Conservation (phyloP, 108 stramenopile genomes). For the Cylindrotheca fusiformis region DNA sequence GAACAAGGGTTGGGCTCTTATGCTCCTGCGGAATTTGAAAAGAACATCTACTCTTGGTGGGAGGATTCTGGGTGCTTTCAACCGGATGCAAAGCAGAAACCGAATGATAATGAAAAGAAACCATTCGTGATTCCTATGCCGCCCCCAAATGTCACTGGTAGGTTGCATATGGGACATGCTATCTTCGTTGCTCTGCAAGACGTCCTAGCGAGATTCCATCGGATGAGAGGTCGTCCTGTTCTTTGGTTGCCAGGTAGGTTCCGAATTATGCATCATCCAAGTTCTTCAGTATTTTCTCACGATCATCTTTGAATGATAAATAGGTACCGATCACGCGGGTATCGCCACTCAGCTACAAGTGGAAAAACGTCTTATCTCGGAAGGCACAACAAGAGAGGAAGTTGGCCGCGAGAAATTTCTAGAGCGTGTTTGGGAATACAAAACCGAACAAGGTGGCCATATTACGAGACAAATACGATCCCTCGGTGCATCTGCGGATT, state of each 20-base stretch:
- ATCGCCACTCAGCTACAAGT: slow-evolving; percentile 99
- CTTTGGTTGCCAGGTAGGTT: slow-evolving; percentile 87
- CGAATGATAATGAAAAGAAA: slow-evolving; percentile 19
- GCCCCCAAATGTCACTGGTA: slow-evolving; percentile 98
- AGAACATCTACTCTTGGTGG: slow-evolving; percentile 82
- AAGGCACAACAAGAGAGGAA: slow-evolving; percentile 82
- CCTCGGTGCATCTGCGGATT: slow-evolving; percentile 97
- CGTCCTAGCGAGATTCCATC: slow-evolving; percentile 94
- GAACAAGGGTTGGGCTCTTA: slow-evolving; percentile 45
- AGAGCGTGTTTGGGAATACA: slow-evolving; percentile 87
- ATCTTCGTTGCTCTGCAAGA: slow-evolving; percentile 98
- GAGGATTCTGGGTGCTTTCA: slow-evolving; percentile 77
- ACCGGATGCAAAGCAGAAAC: slow-evolving; percentile 70
- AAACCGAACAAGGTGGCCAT: slow-evolving; percentile 93
- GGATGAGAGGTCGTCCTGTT: slow-evolving; percentile 96
- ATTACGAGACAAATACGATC: slow-evolving; percentile 93
- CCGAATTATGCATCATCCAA: too few relatives aligned
- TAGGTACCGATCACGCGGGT: slow-evolving; percentile 98
- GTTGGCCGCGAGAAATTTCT: slow-evolving; percentile 92
- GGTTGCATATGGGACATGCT: slow-evolving; percentile 99
- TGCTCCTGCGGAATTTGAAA: slow-evolving; percentile 75
- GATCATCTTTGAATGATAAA: too few relatives aligned
- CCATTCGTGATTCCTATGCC: slow-evolving; percentile 94
- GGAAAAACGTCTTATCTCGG: slow-evolving; percentile 77
- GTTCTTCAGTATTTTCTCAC: too few relatives aligned